A percentile compares a stretch with the other conserved stretches of the same genome.
Conservation (phyloP, 345 rosid species). For the Linum trigynum region DNA sequence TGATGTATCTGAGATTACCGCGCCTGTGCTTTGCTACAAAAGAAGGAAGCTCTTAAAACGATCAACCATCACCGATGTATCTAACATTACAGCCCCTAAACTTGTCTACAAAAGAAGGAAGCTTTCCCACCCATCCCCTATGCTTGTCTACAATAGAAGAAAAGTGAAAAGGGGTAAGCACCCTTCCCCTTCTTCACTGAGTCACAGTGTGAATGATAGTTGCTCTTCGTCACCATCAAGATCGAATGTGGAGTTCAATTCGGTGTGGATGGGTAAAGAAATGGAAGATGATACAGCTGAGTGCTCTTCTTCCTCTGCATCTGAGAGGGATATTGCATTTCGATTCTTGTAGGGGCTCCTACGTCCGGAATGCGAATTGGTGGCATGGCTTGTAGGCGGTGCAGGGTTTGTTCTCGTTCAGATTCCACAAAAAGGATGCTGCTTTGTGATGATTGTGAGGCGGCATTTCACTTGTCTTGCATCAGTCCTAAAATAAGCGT, state of each 20-base stretch:
- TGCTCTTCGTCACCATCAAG: constrained; percentile 28
- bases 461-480: constrained; percentile 70
- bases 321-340: neutral
- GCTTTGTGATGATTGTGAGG: constrained; percentile 84
- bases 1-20: too few relatives aligned
- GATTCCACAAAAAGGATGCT: constrained; percentile 49
- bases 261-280: neutral
- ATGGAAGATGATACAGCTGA: constrained; percentile 2
- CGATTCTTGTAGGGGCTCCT: constrained; percentile 18
- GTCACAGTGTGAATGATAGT: neutral
- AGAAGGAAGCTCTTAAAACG: too few relatives aligned
- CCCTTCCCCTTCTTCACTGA: constrained; percentile 11
- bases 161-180: neutral
- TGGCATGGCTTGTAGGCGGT: constrained; percentile 32
- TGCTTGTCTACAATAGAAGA: neutral
- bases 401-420: too few relatives aligned
- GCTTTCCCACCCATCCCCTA: neutral
- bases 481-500: constrained; percentile 44
- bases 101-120: neutral
- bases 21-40: too few relatives aligned
- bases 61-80: too few relatives aligned
- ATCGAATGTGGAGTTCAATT: neutral
- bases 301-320: constrained; percentile 2
- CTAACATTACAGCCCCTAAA: too few relatives aligned
- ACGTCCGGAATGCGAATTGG: constrained; percentile 22